phyloP scores from a whole-genome alignment of 805 yeast species.

The Cyberlindnera mycetangii region DNA sequence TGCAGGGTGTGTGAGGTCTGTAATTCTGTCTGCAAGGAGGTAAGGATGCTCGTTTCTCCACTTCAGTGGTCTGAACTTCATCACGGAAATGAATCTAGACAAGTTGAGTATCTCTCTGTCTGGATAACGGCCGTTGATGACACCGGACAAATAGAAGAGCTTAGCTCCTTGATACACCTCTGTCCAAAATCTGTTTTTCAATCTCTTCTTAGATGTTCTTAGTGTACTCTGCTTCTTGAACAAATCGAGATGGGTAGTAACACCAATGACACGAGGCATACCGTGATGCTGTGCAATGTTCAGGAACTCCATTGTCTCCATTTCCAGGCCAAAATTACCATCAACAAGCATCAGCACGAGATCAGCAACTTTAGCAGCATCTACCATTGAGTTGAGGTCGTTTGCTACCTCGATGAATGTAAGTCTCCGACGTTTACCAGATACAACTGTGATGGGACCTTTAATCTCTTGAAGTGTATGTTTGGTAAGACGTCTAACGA shows the following conservation, averaged over 20 bases:
- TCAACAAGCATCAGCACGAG: conserved; percentile 85
- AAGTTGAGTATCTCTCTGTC: conserved; percentile 92
- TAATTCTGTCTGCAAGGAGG: conserved; percentile 82
- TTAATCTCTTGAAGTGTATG: conserved; percentile 81
- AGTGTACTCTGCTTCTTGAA: conserved; percentile 87
- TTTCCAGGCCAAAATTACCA: conserved; percentile 97
- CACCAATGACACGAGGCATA: conserved; percentile 95
- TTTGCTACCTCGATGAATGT: conserved; percentile 92
- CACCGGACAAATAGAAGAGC: conserved; percentile 90
- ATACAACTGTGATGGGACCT: conserved; percentile 95
- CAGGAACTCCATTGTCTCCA: conserved; percentile 99
- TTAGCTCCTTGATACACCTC: conserved; percentile 99
- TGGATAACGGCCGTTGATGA: conserved; percentile 94
- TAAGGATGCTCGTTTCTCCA: conserved; percentile 99
- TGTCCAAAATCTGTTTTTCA: conserved; percentile 96
- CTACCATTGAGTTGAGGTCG: conserved; percentile 94
- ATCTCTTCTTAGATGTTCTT: conserved; percentile 85
- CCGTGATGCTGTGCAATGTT: conserved; percentile 98
- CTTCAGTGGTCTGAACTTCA: conserved; percentile 98
- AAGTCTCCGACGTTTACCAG: conserved; percentile 89
- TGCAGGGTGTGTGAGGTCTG: conserved; percentile 93
- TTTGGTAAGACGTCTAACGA: conserved; percentile 84
- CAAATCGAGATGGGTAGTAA: conserved; percentile 91
- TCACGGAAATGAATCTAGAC: conserved; percentile 88
- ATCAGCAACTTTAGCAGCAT: conserved; percentile 93